Evolutionary conservation across 768 basidiomycete genomes (phyloP), one percentile per base, ranked within the genome.

Genomic region (Lentinula sp.): DNA sequence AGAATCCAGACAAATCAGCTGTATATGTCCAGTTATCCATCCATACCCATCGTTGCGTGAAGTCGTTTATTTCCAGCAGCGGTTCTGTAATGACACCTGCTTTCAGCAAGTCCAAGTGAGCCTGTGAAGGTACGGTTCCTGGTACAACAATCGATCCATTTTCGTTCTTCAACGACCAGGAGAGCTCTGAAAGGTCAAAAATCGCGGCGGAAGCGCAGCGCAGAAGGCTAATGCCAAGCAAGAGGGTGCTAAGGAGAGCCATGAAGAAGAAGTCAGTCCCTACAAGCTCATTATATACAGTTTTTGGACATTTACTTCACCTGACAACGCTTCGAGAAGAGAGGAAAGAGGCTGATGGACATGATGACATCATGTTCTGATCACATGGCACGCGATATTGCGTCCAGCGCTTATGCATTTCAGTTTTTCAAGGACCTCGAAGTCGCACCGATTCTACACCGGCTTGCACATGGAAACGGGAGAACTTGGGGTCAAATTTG

Each of bases 11-110:
- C 39, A 84, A 60, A 65, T 82, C 80, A 3, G 83, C 81, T 0
- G 80, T 83, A 63, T 84, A 84, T 0, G 81, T 83, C 83, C 84
- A 85, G 60, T 81, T 80, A 59, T 85, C 83, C 55, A 79, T 71
- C 34, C 76, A 75, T 51, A 85, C 72, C 83, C 82, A 84, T 62
- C 84, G 73, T 65, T 84, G 75, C 1, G 78, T 80, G 61, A 80
- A 82, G 60, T 85, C 84, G 61, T 84, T 84, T 39, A 82, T 78
- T 3, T 78, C 81, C 8, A 82, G 70, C 34, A 84, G 67, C 8
- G 84, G 82, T 50, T 82, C 80, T 3, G 79, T 78, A 62, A 84
- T 84, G 45, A 84, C 68, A 2, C 82, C 83, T 23, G 80, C 80
- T 42, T 74, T 75, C 21, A 76, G 62, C 45, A 86, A 71, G 68